Evolutionary conservation across 768 basidiomycete genomes (phyloP).

Genomic region (Auricularia sp.): DNA sequence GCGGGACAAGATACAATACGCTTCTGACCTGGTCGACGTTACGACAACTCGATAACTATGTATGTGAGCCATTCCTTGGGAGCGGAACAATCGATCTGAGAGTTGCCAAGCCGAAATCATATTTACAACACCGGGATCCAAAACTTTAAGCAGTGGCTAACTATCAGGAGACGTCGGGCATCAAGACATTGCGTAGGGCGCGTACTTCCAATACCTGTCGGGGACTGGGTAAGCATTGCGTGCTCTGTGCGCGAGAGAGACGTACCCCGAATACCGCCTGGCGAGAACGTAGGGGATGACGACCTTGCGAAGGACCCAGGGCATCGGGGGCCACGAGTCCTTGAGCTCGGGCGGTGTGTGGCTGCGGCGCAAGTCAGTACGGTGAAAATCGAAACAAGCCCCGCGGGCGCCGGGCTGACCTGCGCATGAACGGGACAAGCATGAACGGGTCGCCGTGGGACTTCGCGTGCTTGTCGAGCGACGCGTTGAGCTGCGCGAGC

Average conservation of each 20-base stretch:
- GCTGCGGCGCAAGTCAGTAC: slow-evolving; percentile 14
- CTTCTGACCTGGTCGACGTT: not conserved
- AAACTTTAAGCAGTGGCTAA: not conserved
- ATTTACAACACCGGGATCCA: not conserved
- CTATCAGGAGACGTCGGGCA: not conserved
- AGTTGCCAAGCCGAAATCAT: not conserved
- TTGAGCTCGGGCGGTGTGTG: slow-evolving; percentile 30
- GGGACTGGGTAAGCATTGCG: not conserved
- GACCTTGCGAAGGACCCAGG: slow-evolving; percentile 29
- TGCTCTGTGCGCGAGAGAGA: not conserved
- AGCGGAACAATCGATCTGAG: not conserved
- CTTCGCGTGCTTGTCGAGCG: slow-evolving; percentile 23
- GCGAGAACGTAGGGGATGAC: slow-evolving; percentile 28
- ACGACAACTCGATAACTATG: not conserved
- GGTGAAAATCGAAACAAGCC: too few relatives aligned
- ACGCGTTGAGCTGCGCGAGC: slow-evolving; percentile 17
- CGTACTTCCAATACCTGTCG: slow-evolving; percentile 31
- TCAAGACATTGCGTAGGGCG: slow-evolving; percentile 24
- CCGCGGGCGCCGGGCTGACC: slow-evolving; percentile 14
- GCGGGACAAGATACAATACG: too few relatives aligned
- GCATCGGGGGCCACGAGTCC: slow-evolving; percentile 27
- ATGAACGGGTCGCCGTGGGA: slow-evolving; percentile 25
- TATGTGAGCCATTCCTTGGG: too few relatives aligned
- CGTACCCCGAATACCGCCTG: slow-evolving; percentile 26
- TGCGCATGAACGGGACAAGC: slow-evolving; percentile 27